phyloP scores from a whole-genome alignment of 2,329 filamentous ascomycete genomes.

The Exserohilum rostratum region DNA sequence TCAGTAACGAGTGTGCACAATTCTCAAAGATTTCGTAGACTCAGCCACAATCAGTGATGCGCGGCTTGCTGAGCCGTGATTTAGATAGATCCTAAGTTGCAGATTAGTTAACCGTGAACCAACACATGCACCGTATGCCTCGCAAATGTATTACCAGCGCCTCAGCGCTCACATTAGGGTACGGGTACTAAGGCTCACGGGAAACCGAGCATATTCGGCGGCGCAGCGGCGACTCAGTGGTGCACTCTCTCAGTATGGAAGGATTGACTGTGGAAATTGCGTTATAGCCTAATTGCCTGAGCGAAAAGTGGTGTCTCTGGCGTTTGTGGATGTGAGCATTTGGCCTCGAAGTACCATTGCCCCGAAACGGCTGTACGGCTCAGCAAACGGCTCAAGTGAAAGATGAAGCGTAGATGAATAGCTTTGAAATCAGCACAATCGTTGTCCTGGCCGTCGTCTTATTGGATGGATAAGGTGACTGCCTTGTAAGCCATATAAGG shows the following conservation, averaged over 20 bases:
- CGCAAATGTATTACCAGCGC: too few species aligned
- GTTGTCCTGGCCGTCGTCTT: neutral
- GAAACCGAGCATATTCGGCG: neutral
- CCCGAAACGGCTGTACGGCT: neutral
- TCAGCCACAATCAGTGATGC: neutral
- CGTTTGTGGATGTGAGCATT: neutral
- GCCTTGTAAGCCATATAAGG: neutral
- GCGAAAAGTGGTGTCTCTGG: neutral
- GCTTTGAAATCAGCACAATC: neutral
- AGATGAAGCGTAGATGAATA: too few species aligned
- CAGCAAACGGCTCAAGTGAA: too few species aligned
- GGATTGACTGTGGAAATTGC: neutral
- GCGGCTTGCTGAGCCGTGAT: neutral
- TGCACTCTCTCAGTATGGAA: neutral
- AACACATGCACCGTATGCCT: neutral
- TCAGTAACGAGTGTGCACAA: neutral
- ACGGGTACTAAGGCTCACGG: neutral
- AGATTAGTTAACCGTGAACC: too few species aligned
- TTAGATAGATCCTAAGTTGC: too few species aligned
- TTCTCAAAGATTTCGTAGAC: neutral
- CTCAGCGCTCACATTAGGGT: too few species aligned
- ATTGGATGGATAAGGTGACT: neutral
- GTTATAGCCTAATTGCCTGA: neutral
- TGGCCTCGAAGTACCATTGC: neutral
- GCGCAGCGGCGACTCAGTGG: neutral